Evolutionary conservation across 1,284 basidiomycete genomes (phyloP), one percentile per base, ranked within the genome.

Genomic region (Ganoderma resinaceum): DNA sequence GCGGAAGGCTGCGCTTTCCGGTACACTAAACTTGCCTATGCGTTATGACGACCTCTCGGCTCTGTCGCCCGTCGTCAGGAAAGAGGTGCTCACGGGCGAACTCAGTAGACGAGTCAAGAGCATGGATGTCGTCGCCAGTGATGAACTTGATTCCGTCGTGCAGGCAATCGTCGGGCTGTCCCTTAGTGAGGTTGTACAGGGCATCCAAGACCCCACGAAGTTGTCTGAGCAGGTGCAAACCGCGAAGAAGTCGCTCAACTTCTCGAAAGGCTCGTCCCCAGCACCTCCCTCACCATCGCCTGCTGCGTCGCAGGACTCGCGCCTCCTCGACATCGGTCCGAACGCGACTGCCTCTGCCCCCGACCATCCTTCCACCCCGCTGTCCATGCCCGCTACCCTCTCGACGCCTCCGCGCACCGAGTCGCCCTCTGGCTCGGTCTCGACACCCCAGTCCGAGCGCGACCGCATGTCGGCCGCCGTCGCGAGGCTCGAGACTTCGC

Each of bases 51-150:
- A 95, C 67, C 86, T 96, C 23, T 86, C 92, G 0, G 86, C 90
- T 0, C 82, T 96, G 62, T 94, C 93, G 20, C 91, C 92, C 16
- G 93, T 94, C 20, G 92, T 95, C 18, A 88, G 94, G 71, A 92
- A 91, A 77, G 93, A 95, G 76, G 91, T 95, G 12, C 84, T 96
- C 23, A 89, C 91, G 0, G 94, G 94, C 55, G 94, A 95, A 76
- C 83, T 96, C 43, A 91, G 86, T 73, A 86, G 94, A 65, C 89
- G 92, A 11, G 84, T 96, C 74, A 91, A 88, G 76, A 77, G 82
- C 7, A 81, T 87, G 75, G 86, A 86, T 43, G 76, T 80, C 20
- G 84, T 91, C 11, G 79, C 86, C 14, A 74, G 82, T 2, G 78
- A 84, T 18, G 90, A 92, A 62, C 79, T 94, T 14, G 88, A 92